phyloP scores from a whole-genome alignment of 257 asterid species.

The Datura wrightii region DNA sequence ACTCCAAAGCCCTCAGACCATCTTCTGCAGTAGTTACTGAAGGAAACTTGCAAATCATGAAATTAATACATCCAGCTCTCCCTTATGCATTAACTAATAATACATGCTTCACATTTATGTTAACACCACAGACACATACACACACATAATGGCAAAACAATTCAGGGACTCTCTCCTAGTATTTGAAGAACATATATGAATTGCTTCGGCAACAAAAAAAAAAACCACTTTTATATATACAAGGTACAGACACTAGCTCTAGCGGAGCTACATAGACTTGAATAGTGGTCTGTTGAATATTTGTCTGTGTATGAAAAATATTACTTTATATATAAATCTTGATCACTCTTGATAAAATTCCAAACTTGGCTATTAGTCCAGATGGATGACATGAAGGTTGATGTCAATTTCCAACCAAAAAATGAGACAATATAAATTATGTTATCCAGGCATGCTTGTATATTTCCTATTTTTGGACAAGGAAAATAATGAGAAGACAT shows the following conservation, averaged over 20 bases:
- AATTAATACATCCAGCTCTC: neutral
- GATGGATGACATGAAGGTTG: neutral
- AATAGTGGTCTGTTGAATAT: too few species aligned
- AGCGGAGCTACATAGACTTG: too few species aligned
- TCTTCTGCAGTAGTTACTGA: constrained; percentile 70
- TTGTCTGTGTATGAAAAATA: too few species aligned
- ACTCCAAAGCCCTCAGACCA: constrained; percentile 63
- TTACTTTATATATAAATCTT: too few species aligned
- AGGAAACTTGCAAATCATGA: constrained; percentile 5
- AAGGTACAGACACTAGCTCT: too few species aligned
- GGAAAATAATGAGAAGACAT: neutral
- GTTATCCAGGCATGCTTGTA: neutral
- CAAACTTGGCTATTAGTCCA: too few species aligned
- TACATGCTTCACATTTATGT: neutral
- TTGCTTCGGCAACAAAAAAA: too few species aligned
- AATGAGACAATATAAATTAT: neutral
- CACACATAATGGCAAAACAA: neutral
- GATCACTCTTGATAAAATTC: too few species aligned
- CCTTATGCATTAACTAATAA: neutral
- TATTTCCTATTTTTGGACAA: constrained; percentile 7
- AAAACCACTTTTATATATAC: too few species aligned
- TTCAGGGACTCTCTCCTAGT: neutral
- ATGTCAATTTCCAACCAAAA: neutral
- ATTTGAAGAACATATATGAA: too few species aligned
- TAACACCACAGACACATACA: neutral